These are phyloP conservation scores for Pseudomassariella vexata DNA, from an alignment of 2,329 filamentous ascomycete species.

Conservation along the genomic window DNA sequence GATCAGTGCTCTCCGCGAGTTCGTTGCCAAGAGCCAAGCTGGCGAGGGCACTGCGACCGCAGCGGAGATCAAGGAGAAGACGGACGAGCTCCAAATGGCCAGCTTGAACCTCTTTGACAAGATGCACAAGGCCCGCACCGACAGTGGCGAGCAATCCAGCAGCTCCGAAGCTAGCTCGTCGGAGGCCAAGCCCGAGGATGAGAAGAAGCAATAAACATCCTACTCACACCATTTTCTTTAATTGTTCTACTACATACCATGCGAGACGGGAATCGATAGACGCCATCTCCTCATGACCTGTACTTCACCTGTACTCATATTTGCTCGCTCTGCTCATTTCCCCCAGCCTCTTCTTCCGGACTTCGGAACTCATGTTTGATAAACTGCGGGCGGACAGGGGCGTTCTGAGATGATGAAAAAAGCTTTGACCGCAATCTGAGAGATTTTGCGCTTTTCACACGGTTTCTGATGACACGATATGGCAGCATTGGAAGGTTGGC, in stretches of 20 bases:
- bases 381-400: conserved; percentile 23
- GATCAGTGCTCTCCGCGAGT: conserved; percentile 78
- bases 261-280: conserved; percentile 27
- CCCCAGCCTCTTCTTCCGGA: conserved; percentile 12
- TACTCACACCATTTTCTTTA: conserved; percentile 11
- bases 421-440: conserved; percentile 16
- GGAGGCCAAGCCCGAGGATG: conserved; percentile 46
- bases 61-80: conserved; percentile 96
- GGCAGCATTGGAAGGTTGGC: conserved; percentile 34
- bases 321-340: conserved; percentile 25
- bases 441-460: conserved; percentile 14
- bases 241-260: conserved; percentile 13
- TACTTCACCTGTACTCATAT: conserved; percentile 48
- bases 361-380: conserved; percentile 29
- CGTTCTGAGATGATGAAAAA: conserved; percentile 28
- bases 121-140: conserved; percentile 93
- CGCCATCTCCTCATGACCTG: conserved; percentile 32
- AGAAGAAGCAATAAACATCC: conserved; percentile 57
- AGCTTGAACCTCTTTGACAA: conserved; percentile 98
- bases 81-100: conserved; percentile 92
- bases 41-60: conserved; percentile 83
- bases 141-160: conserved; percentile 51
- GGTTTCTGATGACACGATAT: conserved; percentile 40
- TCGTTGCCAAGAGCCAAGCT: conserved; percentile 89
- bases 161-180: conserved; percentile 39